These are phyloP conservation scores for Perilla frutescens DNA, from an alignment of 257 asterid genomes.

Conservation along the genomic window DNA sequence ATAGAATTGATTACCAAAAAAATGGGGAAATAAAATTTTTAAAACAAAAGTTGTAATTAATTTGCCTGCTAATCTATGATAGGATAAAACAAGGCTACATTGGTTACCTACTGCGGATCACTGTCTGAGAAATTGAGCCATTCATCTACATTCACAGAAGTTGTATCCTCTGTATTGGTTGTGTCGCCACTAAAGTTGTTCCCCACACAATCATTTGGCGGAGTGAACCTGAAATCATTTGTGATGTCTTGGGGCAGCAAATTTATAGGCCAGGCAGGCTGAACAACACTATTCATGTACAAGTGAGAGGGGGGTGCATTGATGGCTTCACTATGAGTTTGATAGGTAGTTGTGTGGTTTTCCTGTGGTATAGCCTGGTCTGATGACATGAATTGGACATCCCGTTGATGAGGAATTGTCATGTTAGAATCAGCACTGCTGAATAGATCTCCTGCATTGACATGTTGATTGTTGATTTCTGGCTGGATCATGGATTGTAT, in stretches of 20 bases:
- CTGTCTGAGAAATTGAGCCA: conserved; percentile 37
- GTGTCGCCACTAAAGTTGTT: conserved; percentile 35
- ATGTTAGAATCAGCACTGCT: conserved; percentile 16
- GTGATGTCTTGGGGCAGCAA: conserved; percentile 27
- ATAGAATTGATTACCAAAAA: no score
- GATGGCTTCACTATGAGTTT: conserved; percentile 26
- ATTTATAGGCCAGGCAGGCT: conserved; percentile 32
- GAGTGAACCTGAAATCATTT: conserved; percentile 19
- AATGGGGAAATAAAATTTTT: no score
- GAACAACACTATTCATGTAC: conserved; percentile 23
- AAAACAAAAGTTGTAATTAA: neutral
- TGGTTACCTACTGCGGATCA: conserved; percentile 30
- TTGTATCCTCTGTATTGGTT: conserved; percentile 31
- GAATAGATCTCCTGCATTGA: conserved; percentile 20
- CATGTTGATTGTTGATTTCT: conserved; percentile 13
- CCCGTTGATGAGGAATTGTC: conserved; percentile 29
- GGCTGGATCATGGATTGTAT: conserved; percentile 34
- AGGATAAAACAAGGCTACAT: conserved; percentile 18
- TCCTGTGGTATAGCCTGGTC: conserved; percentile 31
- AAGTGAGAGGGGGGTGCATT: conserved; percentile 15
- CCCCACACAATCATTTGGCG: conserved; percentile 34
- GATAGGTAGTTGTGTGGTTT: conserved; percentile 24
- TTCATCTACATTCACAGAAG: conserved; percentile 31
- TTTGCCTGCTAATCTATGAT: neutral
- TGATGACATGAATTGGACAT: conserved; percentile 31